Evolutionary conservation across 495 filamentous ascomycete genomes (phyloP), one percentile per base, ranked within the genome.

Genomic region (Penicillium coffeae): DNA sequence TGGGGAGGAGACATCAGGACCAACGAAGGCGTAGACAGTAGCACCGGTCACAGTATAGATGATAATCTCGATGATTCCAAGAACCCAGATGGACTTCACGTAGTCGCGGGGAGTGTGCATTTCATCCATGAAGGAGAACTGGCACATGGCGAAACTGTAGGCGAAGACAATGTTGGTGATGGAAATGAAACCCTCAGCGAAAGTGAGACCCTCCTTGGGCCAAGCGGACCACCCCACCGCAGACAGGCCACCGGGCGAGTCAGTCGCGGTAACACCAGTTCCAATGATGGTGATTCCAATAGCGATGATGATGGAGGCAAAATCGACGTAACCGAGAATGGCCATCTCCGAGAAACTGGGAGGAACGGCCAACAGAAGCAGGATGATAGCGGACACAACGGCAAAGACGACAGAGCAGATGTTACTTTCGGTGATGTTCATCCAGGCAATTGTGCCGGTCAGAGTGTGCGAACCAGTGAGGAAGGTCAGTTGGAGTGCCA

Each of bases 131-230:
- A 89, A 86, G 36, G 72, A 77, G 66, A 88, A 86, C 74, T 73
- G 84, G 73, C 69, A 85, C 63, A 77, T 85, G 60, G 69, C 85
- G 59, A 80, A 86, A 46, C 68, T 68, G 71, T 70, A 71, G 35
- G 86, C 84, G 55, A 89, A 86, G 46, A 85, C 72, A 38, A 88
- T 87, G 71, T 89, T 87, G 35, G 79, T 78, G 36, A 86, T 72
- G 8, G 82, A 81, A 47, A 84, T 79, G 51, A 88, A 71, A 1
- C 54, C 68, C 2, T 66, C 60, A 18, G 63, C 56, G 34, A 71
- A 71, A 14, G 54, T 63, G 13, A 63, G 48, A 9, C 53, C 50
- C 0, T 53, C 38, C 36, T 63, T 59, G 0, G 68, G 67, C 67
- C 67, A 71, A 0, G 64, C 66, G 12, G 66, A 69, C 67, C 71